A percentile compares a stretch with the other conserved stretches of the same genome.
Evolutionary conservation across 2,329 filamentous ascomycete genomes (phyloP).

Genomic region (Cordyceps pruinosa): DNA sequence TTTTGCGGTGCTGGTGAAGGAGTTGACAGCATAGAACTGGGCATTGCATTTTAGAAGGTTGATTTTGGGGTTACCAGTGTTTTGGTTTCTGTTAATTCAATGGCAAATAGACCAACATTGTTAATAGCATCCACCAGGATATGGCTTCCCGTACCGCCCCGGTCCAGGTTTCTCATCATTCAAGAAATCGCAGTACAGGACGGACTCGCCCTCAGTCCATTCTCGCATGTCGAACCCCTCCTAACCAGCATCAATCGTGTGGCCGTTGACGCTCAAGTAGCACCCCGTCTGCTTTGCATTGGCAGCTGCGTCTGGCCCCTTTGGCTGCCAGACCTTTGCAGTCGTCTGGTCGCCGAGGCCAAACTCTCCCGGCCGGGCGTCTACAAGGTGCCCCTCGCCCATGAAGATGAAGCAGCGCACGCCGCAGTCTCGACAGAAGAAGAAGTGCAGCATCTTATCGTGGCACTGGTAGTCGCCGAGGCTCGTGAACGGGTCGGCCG

Average conservation of each 20-base stretch:
- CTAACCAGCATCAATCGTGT: constrained; percentile 30
- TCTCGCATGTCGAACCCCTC: constrained; percentile 31
- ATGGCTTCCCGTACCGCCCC: constrained; percentile 12
- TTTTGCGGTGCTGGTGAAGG: constrained; percentile 36
- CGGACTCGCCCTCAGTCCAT: constrained; percentile 28
- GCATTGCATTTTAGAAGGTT: neutral
- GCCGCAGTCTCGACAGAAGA: constrained; percentile 41
- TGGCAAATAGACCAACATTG: neutral
- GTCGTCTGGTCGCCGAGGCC: constrained; percentile 8
- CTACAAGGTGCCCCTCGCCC: constrained; percentile 20
- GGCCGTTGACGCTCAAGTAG: constrained; percentile 33
- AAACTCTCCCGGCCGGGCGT: constrained; percentile 18
- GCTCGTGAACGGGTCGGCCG: constrained; percentile 28
- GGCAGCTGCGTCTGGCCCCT: neutral
- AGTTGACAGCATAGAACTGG: constrained; percentile 16
- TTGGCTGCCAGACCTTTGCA: neutral
- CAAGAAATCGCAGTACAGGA: constrained; percentile 21
- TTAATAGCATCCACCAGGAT: constrained; percentile 18
- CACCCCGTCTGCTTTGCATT: neutral
- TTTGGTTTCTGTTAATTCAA: too few species aligned
- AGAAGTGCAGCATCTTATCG: constrained; percentile 29
- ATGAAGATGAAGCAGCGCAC: constrained; percentile 35
- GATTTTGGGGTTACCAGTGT: too few species aligned
- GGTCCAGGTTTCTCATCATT: constrained; percentile 7
- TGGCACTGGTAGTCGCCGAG: constrained; percentile 35